Base-by-base conservation (phyloP, 192 early-diverging fungal genomes). In the Umbelopsis sp. region DNA sequence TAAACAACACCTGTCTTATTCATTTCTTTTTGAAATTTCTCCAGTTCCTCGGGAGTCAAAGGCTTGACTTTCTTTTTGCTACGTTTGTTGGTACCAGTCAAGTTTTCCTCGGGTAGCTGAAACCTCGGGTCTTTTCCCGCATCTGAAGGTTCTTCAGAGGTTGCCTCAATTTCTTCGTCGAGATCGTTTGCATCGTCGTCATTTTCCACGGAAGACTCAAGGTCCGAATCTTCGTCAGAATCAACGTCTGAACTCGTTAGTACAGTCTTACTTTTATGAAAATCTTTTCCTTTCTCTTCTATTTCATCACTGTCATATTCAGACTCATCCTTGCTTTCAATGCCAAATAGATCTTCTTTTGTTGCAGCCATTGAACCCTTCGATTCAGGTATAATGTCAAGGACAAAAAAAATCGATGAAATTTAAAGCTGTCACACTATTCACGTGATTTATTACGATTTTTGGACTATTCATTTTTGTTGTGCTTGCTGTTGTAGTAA, bases 1-100 rank as follows among this genome's bases (percentile, higher is more conserved):
- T 99, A 99, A 25, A 93, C 84, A 11, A 99, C 89, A 8, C 97
- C 97, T 0, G 93, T 92, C 52, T 85, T 85, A 48, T 93, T 87
- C 12, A 89, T 81, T 20, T 84, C 90, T 41, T 78, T 71, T 74
- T 91, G 79, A 78, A 91, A 90, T 64, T 89, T 82, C 35, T 80
- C 76, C 7, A 95, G 74, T 21, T 84, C 84, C 47, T 78, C 80
- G 0, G 82, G 76, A 3, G 87, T 86, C 48, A 95, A 70, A 3
- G 91, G 87, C 69, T 90, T 88, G 22, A 89, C 71, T 21, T 82
- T 79, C 20, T 82, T 87, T 44, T 76, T 69, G 58, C 72, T 76
- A 69, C 83, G 50, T 66, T 71, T 64, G 44, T 46, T 67, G 27
- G 64, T 45, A 4, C 25, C 25, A 11, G 41, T 37, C 8, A 67